Conservation (phyloP, 1,139 yeast species). For the Pichia sp. region DNA sequence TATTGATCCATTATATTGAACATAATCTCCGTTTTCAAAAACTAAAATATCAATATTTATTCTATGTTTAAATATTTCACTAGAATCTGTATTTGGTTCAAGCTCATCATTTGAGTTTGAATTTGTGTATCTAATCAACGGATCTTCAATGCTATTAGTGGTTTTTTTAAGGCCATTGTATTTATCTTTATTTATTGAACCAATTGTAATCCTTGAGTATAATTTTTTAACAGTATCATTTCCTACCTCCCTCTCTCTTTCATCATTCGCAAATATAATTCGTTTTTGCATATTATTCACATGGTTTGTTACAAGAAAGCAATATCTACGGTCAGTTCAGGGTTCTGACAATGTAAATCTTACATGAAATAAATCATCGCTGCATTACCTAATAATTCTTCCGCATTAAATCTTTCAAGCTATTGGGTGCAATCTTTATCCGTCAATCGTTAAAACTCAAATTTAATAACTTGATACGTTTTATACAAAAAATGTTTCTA, state of each 20-base stretch:
- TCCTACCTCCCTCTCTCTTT: background rate
- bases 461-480: background rate
- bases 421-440: too few relatives aligned
- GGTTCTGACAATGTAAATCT: too few relatives aligned
- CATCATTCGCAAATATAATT: conserved; percentile 4
- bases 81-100: background rate
- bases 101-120: background rate
- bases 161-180: background rate
- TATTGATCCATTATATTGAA: conserved; percentile 6
- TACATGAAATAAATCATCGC: too few relatives aligned
- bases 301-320: background rate
- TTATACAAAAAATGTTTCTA: background rate
- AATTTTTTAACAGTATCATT: background rate
- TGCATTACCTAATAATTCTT: too few relatives aligned
- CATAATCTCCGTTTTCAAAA: conserved; percentile 1
- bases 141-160: background rate
- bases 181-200: background rate
- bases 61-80: background rate
- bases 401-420: background rate
- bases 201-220: background rate
- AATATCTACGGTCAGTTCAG: too few relatives aligned
- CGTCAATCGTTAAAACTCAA: too few relatives aligned
- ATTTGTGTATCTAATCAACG: background rate
- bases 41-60: conserved; percentile 2
- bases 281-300: background rate